Base-by-base conservation (phyloP, 441 rosid species). In the Populus trichocarpa region DNA sequence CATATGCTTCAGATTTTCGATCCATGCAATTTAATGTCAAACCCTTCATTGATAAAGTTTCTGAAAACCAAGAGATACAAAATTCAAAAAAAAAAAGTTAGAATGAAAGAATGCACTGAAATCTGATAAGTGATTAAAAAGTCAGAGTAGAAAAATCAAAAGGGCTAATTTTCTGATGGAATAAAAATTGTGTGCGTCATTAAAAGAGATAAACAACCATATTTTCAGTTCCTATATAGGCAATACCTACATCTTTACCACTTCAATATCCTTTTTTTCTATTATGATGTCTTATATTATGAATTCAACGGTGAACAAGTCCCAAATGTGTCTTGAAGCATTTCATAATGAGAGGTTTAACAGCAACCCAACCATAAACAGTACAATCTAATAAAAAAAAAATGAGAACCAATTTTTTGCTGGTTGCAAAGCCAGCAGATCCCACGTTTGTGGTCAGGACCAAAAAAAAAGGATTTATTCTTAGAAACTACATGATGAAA, bases 1-100 rank as follows among this genome's bases (percentile, higher is more conserved):
- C 99, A 81, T 95, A 97, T 76, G 99, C 99, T 85, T 97, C 99
- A 73, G 92, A 79, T 87, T 97, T 97, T 79, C 99, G 99, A 85
- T 95, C 99, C 99, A 95, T 95, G 85, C 99, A 97, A 85, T 97
- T 97, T 69, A 97, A 86, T 12, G 98, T 95, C 88, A 97, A 85
- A 23, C 99, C 99, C 88, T 97, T 97, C 99, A 97, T 97, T 1
- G 99, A 93, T 83, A 97, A 84, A 36, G 99, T 97, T 90, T 97
- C 99, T 97, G 91, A 77, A n/a, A 78, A 63, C 6, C 66, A 40
- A 78, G 36, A 69, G 69, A 42, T 70, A 53, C 67, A 57, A 69
- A n/a, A 57, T 72, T 20, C 59, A 73, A 14, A 53, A 68, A 22
- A 77, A 77, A 38, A 75, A 72, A 6, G 67, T 25, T 23, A 20